Conservation (phyloP, 495 filamentous ascomycete genomes). For the Aspergillus indologenus region DNA sequence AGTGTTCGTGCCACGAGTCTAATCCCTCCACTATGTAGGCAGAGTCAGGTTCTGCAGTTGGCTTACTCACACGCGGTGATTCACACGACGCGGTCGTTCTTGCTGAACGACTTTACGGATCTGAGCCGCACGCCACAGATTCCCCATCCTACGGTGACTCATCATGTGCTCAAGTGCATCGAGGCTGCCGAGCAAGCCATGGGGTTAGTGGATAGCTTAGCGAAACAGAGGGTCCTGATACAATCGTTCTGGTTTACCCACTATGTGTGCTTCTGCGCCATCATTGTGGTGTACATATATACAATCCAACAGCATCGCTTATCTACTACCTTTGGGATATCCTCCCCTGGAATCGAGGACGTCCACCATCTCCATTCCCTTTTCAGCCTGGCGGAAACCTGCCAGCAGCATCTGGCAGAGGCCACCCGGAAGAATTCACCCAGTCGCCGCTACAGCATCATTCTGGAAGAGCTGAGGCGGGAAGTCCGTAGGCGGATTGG, state of each 20-base stretch:
- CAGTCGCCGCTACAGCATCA: constrained; percentile 50
- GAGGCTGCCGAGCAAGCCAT: constrained; percentile 43
- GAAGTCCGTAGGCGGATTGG: constrained; percentile 41
- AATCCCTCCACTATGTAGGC: constrained; percentile 51
- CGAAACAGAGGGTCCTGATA: constrained; percentile 36
- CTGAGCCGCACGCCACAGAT: constrained; percentile 34
- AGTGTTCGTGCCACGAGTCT: constrained; percentile 45
- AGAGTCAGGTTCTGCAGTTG: constrained; percentile 52
- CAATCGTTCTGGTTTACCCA: constrained; percentile 53
- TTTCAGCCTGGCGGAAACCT: constrained; percentile 42
- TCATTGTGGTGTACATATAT: constrained; percentile 52
- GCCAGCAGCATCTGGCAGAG: constrained; percentile 48
- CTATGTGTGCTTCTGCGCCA: constrained; percentile 54
- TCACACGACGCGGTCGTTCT: constrained; percentile 53
- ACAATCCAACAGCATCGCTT: constrained; percentile 49
- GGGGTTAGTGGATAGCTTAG: constrained; percentile 36
- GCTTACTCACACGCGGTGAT: constrained; percentile 54
- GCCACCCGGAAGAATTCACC: constrained; percentile 50
- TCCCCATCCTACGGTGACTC: constrained; percentile 31
- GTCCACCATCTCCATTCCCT: constrained; percentile 27
- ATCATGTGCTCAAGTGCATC: constrained; percentile 42
- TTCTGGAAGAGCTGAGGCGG: constrained; percentile 45
- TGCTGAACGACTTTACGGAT: constrained; percentile 51
- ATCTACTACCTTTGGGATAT: constrained; percentile 24
- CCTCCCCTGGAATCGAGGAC: constrained; percentile 22